These are phyloP conservation scores for Plasmodium vivax DNA, from an alignment of 169 alveolate species.

Conservation along the genomic window DNA sequence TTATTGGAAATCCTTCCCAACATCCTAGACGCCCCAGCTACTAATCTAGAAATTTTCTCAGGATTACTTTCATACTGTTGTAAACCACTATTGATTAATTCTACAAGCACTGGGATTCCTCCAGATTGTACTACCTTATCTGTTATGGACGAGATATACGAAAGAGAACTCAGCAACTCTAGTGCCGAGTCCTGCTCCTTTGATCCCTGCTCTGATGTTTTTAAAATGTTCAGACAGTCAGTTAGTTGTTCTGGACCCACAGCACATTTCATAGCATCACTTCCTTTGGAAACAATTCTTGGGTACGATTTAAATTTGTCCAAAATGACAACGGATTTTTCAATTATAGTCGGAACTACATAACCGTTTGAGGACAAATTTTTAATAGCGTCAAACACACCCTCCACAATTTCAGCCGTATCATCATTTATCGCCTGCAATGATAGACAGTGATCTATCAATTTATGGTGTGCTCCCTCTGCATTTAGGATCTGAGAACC, in stretches of 20 bases:
- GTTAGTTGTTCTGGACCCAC: conserved; percentile 90
- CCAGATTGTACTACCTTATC: conserved; percentile 92
- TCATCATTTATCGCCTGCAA: conserved; percentile 67
- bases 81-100: conserved; percentile 88
- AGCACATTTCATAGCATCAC: conserved; percentile 90
- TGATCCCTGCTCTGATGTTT: conserved; percentile 86
- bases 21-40: conserved; percentile 91
- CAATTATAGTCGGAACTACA: conserved; percentile 66
- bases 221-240: conserved; percentile 88
- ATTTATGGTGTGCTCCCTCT: conserved; percentile 78
- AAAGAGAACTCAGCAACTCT: conserved; percentile 90
- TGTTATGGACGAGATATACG: conserved; percentile 91
- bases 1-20: conserved; percentile 89
- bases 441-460: conserved; percentile 61
- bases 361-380: conserved; percentile 70
- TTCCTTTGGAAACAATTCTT: conserved; percentile 85
- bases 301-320: conserved; percentile 82
- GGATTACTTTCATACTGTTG: conserved; percentile 85
- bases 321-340: conserved; percentile 74
- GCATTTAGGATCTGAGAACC: conserved; percentile 78
- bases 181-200: conserved; percentile 92
- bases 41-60: conserved; percentile 86
- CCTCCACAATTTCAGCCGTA: conserved; percentile 65
- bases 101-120: conserved; percentile 89
- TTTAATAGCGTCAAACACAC: conserved; percentile 47